Evolutionary conservation across 805 yeast species (phyloP).

Genomic region (Limtongozyma cylindracea): DNA sequence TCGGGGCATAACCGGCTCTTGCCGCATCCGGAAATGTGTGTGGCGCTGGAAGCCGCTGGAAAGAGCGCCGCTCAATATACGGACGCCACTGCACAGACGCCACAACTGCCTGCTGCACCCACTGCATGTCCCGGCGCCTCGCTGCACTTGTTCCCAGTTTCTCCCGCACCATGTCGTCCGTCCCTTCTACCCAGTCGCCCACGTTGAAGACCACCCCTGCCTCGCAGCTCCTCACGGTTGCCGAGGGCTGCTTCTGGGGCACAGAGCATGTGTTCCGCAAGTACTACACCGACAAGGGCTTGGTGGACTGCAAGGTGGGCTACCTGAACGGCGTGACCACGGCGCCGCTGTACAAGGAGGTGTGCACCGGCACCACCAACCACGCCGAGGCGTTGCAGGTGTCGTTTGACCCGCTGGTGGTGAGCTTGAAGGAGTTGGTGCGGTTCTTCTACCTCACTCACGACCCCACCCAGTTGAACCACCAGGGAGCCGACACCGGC

Average conservation of each 20-base stretch:
- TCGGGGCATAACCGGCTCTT: too few relatives aligned
- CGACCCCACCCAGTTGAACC: constrained; percentile 70
- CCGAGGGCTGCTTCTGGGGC: constrained; percentile 70
- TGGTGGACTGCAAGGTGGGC: constrained; percentile 67
- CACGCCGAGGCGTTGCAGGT: constrained; percentile 70
- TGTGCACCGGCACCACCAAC: constrained; percentile 54
- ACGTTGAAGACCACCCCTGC: constrained; percentile 10
- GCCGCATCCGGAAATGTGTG: too few relatives aligned
- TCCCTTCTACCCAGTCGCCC: constrained; percentile 9
- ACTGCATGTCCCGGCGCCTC: too few relatives aligned
- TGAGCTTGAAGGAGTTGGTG: constrained; percentile 32
- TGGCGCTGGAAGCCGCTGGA: too few relatives aligned
- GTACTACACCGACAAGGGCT: constrained; percentile 34
- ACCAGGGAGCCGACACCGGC: constrained; percentile 78
- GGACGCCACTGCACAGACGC: too few relatives aligned
- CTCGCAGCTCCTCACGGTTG: constrained; percentile 13
- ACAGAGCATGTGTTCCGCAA: constrained; percentile 66
- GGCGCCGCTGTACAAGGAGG: constrained; percentile 26
- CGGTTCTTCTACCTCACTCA: constrained; percentile 81
- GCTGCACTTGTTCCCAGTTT: too few relatives aligned
- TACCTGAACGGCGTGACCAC: constrained; percentile 51
- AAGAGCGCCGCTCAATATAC: too few relatives aligned
- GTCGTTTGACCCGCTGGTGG: constrained; percentile 47
- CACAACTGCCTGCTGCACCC: too few relatives aligned
- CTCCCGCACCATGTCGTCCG: too few relatives aligned